Percentiles rank a stretch among this genome's conserved stretches.
Conservation (phyloP, 108 stramenopile species). For the Nannochloropsis gaditana region DNA sequence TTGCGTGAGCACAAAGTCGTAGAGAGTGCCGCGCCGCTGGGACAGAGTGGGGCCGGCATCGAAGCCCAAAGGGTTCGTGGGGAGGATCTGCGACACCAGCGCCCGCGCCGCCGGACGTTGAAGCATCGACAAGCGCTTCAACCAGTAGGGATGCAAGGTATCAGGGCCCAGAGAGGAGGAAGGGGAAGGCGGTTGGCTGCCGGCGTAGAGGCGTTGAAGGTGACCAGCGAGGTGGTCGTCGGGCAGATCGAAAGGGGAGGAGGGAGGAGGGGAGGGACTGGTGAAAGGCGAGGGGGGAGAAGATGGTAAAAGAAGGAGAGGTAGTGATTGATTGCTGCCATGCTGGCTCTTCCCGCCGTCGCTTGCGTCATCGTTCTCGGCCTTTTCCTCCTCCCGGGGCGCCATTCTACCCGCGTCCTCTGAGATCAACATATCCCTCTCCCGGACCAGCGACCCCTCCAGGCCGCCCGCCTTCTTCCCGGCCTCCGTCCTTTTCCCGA, state of each 20-base stretch:
- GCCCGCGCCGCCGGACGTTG: conserved; percentile 42
- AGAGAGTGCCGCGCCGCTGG: conserved; percentile 33
- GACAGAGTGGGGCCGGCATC: not conserved
- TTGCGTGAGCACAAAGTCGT: conserved; percentile 44
- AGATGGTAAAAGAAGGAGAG: not conserved
- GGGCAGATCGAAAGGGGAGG: not conserved
- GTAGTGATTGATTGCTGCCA: not conserved
- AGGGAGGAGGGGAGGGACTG: too few relatives aligned
- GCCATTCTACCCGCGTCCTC: too few relatives aligned
- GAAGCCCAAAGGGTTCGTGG: conserved; percentile 41
- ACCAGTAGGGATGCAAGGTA: conserved; percentile 37
- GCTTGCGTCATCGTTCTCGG: not conserved
- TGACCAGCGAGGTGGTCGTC: not conserved
- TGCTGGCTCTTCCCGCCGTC: not conserved
- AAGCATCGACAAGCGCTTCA: conserved; percentile 25
- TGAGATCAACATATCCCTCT: too few relatives aligned
- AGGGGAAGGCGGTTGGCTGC: not conserved
- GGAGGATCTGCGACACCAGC: conserved; percentile 27
- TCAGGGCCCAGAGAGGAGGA: not conserved
- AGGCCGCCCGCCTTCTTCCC: too few relatives aligned
- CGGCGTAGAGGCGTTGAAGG: not conserved
- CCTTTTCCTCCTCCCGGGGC: too few relatives aligned
- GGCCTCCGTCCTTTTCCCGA: too few relatives aligned
- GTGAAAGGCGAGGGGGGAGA: too few relatives aligned
- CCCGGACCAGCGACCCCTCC: too few relatives aligned